Conservation (phyloP, 2,329 filamentous ascomycete genomes). For the Neopestalotiopsis clavispora region DNA sequence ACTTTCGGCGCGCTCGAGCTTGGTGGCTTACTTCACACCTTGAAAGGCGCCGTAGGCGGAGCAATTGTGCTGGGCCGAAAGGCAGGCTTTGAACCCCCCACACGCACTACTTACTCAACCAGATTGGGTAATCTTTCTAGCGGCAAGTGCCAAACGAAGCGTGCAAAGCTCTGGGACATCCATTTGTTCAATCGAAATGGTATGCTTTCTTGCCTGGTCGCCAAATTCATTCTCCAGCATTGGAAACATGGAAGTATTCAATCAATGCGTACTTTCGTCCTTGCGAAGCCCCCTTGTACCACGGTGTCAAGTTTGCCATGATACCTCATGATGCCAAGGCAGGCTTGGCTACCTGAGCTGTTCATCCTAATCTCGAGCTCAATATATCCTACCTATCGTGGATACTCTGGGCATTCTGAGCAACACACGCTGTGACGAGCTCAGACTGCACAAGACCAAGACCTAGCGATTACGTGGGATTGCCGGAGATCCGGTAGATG, state of each 20-base stretch:
- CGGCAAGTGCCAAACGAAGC: not conserved
- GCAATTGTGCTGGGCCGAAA: not conserved
- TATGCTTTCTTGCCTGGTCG: not conserved
- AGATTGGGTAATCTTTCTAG: not conserved
- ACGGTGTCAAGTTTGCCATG: not conserved
- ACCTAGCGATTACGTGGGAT: not conserved
- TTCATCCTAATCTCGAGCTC: conserved; percentile 13
- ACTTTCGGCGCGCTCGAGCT: not conserved
- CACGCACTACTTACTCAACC: conserved; percentile 1
- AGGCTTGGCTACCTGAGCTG: not conserved
- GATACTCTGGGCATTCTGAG: conserved; percentile 7
- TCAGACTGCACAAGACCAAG: not conserved
- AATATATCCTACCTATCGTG: conserved; percentile 2
- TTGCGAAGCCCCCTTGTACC: not conserved
- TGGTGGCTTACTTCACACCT: not conserved
- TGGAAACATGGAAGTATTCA: not conserved
- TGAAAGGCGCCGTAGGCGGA: not conserved
- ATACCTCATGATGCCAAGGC: conserved; percentile 3
- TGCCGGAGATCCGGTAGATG: conserved; percentile 7
- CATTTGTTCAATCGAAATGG: not conserved
- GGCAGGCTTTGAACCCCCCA: not conserved
- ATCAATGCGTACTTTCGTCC: not conserved
- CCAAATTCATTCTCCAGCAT: not conserved
- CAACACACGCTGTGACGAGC: not conserved
- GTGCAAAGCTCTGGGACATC: not conserved